Conservation (phyloP, 176 grass and related monocot genomes). For the Poa pratensis region DNA sequence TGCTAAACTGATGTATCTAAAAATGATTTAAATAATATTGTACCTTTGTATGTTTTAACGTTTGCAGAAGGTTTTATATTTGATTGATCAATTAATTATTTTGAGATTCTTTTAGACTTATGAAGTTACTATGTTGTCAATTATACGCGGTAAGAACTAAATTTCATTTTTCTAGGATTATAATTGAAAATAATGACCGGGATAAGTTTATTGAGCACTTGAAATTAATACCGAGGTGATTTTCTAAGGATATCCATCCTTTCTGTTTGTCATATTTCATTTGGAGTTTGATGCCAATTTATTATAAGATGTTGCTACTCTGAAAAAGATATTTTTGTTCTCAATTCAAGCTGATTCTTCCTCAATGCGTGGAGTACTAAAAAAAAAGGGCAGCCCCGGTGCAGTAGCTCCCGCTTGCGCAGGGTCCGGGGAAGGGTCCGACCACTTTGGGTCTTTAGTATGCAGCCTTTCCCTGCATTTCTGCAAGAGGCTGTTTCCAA, state of each 20-base stretch:
- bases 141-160: not conserved
- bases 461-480: too few relatives aligned
- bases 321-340: not conserved
- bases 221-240: not conserved
- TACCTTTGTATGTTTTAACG: not conserved
- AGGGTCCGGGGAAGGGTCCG: too few relatives aligned
- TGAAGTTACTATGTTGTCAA: not conserved
- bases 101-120: not conserved
- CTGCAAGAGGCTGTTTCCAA: too few relatives aligned
- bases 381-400: too few relatives aligned
- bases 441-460: too few relatives aligned
- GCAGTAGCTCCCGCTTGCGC: too few relatives aligned
- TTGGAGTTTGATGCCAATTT: constrained; percentile 1
- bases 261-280: not conserved
- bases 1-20: not conserved
- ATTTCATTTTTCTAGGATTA: not conserved
- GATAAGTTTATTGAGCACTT: not conserved
- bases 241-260: not conserved
- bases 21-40: not conserved
- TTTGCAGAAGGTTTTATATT: not conserved
- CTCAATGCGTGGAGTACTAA: too few relatives aligned
- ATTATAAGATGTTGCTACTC: not conserved
- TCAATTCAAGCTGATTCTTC: not conserved
- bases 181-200: not conserved
- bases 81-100: not conserved